Evolutionary conservation across 257 asterid species (phyloP).

Genomic region (Leptodermis oblonga): DNA sequence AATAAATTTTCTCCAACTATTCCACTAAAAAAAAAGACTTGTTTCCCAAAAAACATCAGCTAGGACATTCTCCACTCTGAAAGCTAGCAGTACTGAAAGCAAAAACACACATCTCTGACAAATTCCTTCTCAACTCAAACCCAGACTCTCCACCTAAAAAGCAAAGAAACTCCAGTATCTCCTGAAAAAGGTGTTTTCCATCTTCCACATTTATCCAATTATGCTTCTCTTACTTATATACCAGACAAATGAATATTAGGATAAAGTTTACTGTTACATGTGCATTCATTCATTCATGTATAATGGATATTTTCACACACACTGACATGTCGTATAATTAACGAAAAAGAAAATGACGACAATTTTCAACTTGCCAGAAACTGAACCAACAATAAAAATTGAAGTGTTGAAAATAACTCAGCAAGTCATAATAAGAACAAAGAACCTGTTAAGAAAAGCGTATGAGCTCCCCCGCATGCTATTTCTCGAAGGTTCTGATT

Average conservation of each 20-base stretch:
- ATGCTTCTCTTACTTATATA: background rate
- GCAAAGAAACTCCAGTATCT: background rate
- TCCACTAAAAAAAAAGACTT: background rate
- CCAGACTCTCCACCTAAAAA: no score
- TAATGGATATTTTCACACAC: background rate
- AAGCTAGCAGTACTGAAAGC: background rate
- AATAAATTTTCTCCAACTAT: background rate
- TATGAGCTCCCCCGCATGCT: constrained; percentile 96
- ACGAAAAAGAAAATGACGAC: background rate
- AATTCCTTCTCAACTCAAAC: background rate
- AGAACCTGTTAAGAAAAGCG: constrained; percentile 83
- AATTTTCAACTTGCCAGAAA: background rate
- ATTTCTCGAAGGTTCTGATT: constrained; percentile 61
- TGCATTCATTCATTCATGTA: background rate
- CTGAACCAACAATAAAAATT: background rate
- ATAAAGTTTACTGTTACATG: background rate
- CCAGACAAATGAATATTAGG: background rate
- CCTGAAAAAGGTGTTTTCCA: background rate
- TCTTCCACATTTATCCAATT: background rate
- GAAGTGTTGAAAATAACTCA: background rate
- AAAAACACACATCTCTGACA: background rate
- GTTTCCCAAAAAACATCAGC: background rate
- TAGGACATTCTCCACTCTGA: background rate
- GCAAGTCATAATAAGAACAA: background rate
- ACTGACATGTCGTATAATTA: background rate